Evolutionary conservation across 306 rosid species (phyloP), one percentile per base, ranked within the genome.

Genomic region (Gastrolobium bilobum): DNA sequence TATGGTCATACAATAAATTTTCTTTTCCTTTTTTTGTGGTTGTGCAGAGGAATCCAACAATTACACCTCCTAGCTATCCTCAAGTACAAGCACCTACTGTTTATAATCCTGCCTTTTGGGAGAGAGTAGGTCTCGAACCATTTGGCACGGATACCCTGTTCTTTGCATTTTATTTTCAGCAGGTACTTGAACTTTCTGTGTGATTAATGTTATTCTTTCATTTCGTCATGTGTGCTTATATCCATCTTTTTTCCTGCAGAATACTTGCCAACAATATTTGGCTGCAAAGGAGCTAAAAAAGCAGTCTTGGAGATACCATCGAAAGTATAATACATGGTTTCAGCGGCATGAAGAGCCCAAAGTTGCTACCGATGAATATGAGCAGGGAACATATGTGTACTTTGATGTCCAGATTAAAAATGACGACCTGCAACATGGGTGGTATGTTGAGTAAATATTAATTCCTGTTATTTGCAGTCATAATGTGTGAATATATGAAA

Each of bases 241-340:
- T 61, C 31, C 4, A 10, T 71, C 59, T 84, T 53, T n/a, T 57
- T 76, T 51, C 7, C 31, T 73, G 82, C 91, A 96, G 99, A 93
- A 91, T 85, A 93, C 99, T 15, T 90, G 89, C 80, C 99, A 93
- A 81, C 98, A 96, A 71, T 96, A 96, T 84, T 79, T 93, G 92
- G 98, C 98, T 65, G 99, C 98, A 69, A 96, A 91, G 87, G 99
- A 96, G 84, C 90, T 96, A 81, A 96, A 96, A 90, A 93, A 93
- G 87, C 99, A 96, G 83, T 89, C 99, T 61, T 96, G 99, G 99
- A 90, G 99, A 88, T 96, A 89, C 85, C 99, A 96, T 88, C 87
- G 93, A 87, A 96, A 90, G 84, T 93, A 91, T 73, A 90, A 91
- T 82, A 90, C 97, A 34, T 96, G 99, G 98, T 96, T 93, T 89